Percentiles rank a stretch among this genome's conserved stretches.
phyloP scores from a whole-genome alignment of 768 basidiomycete genomes.

The Auricularia auricula-judae region DNA sequence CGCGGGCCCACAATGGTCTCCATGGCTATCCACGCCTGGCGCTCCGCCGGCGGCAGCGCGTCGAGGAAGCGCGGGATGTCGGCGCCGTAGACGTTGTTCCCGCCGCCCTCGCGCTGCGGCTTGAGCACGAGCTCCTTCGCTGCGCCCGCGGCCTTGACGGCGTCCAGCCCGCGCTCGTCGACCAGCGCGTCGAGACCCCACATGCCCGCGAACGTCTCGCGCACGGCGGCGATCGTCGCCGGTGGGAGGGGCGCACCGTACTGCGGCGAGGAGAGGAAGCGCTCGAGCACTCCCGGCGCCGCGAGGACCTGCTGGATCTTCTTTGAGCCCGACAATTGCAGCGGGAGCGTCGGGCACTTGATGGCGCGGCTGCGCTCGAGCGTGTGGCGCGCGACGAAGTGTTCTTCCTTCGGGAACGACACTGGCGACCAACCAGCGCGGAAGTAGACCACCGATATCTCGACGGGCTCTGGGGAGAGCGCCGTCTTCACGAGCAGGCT shows the following conservation, averaged over 20 bases:
- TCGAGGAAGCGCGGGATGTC: conserved; percentile 74
- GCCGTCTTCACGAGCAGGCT: conserved; percentile 19
- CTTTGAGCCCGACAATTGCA: conserved; percentile 94
- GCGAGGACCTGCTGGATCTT: conserved; percentile 88
- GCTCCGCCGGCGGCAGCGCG: conserved; percentile 43
- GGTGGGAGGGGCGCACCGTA: conserved; percentile 23
- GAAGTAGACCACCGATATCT: conserved; percentile 86
- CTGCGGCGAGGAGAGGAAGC: conserved; percentile 40
- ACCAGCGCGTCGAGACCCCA: conserved; percentile 55
- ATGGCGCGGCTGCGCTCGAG: conserved; percentile 78
- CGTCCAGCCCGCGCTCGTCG: conserved; percentile 19
- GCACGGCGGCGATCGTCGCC: conserved; percentile 39
- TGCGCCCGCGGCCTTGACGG: conserved; percentile 44
- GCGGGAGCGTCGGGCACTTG: conserved; percentile 83
- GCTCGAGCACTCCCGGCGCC: conserved; percentile 59
- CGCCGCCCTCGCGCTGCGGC: conserved; percentile 96
- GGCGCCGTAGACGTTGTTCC: conserved; percentile 86
- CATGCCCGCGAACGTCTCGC: conserved; percentile 80
- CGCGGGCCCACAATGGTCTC: conserved; percentile 74
- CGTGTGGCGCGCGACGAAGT: conserved; percentile 64
- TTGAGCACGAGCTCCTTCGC: conserved; percentile 71
- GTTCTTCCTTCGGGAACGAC: conserved; percentile 56
- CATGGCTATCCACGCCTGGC: conserved; percentile 93
- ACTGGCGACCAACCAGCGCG: conserved; percentile 79
- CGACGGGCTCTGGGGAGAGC: conserved; percentile 29